Percentiles rank a stretch among this genome's conserved stretches.
phyloP scores from a whole-genome alignment of 1,284 basidiomycete species.

The Sanguinoderma infundibulare region DNA sequence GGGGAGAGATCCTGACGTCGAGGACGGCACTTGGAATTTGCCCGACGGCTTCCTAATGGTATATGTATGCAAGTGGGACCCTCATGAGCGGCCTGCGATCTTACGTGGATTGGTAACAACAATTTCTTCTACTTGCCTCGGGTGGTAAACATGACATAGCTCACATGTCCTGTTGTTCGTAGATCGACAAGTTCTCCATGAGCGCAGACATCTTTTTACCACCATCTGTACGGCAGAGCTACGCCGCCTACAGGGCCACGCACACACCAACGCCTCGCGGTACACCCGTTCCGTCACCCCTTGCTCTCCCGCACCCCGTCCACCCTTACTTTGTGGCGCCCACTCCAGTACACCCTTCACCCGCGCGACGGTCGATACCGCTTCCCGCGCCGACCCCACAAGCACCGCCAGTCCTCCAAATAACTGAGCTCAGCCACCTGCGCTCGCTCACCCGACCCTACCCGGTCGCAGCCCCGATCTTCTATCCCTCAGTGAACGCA shows the following conservation, averaged over 20 bases:
- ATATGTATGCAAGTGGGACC: slow-evolving; percentile 69
- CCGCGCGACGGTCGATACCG: slow-evolving; percentile 24
- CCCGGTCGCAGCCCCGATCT: slow-evolving; percentile 21
- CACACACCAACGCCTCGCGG: slow-evolving; percentile 30
- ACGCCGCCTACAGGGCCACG: slow-evolving; percentile 29
- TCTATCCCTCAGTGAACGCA: slow-evolving; percentile 19
- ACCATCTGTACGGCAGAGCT: slow-evolving; percentile 29
- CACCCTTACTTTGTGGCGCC: slow-evolving; percentile 32
- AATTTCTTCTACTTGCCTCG: slow-evolving; percentile 5
- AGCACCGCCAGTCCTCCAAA: slow-evolving; percentile 37
- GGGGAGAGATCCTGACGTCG: slow-evolving; percentile 33
- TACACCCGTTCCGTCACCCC: slow-evolving; percentile 39
- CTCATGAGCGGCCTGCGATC: slow-evolving; percentile 64
- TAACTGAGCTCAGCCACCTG: slow-evolving; percentile 44
- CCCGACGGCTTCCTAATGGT: slow-evolving; percentile 74
- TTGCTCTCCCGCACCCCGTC: slow-evolving; percentile 40
- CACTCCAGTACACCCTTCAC: slow-evolving; percentile 29
- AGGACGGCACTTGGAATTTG: slow-evolving; percentile 55
- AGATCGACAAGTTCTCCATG: slow-evolving; percentile 82
- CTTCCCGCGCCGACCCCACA: slow-evolving; percentile 17
- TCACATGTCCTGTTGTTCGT: slow-evolving; percentile 5
- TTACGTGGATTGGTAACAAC: slow-evolving; percentile 64
- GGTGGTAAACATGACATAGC: not conserved
- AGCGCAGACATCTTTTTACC: slow-evolving; percentile 56
- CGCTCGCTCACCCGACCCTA: slow-evolving; percentile 32